Conservation (phyloP, 331 rosid species). For the Acacia concinna region DNA sequence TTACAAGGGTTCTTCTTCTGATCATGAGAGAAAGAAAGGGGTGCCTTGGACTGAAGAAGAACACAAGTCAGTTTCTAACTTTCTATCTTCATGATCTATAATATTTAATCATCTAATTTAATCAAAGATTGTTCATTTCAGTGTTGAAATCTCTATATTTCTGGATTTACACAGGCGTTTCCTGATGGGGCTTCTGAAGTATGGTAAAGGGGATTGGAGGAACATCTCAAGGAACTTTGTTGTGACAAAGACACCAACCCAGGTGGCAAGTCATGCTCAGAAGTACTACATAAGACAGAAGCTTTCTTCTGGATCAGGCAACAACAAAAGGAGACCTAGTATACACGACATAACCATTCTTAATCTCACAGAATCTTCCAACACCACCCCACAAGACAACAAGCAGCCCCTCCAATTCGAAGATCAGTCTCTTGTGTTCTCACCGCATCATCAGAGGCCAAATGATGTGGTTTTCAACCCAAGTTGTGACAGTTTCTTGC, state of each 20-base stretch:
- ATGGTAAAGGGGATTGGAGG: constrained; percentile 61
- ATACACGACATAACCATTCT: constrained; percentile 87
- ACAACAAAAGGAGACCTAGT: constrained; percentile 87
- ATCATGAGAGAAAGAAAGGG: constrained; percentile 92
- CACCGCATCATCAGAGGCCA: constrained; percentile 38
- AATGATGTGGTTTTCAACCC: constrained; percentile 35
- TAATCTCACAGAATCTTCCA: constrained; percentile 51
- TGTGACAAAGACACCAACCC: constrained; percentile 51
- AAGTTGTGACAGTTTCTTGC: constrained; percentile 43
- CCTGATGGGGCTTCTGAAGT: constrained; percentile 51
- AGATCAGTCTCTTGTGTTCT: constrained; percentile 38
- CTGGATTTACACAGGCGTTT: constrained; percentile 38
- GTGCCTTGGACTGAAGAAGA: constrained; percentile 69
- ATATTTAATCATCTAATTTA: neutral
- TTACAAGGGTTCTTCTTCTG: constrained; percentile 44
- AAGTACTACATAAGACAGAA: constrained; percentile 73
- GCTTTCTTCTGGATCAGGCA: constrained; percentile 62
- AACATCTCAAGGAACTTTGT: constrained; percentile 53
- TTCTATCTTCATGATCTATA: constrained; percentile 15
- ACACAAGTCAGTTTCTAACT: constrained; percentile 51
- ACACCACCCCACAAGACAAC: constrained; percentile 42
- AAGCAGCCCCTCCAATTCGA: constrained; percentile 32
- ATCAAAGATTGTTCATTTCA: constrained; percentile 4
- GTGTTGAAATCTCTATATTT: neutral
- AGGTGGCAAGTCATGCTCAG: constrained; percentile 59